Evolutionary conservation across 2,329 filamentous ascomycete species (phyloP), one percentile per base, ranked within the genome.

Genomic region (Mycosphaerelloides madeirae): DNA sequence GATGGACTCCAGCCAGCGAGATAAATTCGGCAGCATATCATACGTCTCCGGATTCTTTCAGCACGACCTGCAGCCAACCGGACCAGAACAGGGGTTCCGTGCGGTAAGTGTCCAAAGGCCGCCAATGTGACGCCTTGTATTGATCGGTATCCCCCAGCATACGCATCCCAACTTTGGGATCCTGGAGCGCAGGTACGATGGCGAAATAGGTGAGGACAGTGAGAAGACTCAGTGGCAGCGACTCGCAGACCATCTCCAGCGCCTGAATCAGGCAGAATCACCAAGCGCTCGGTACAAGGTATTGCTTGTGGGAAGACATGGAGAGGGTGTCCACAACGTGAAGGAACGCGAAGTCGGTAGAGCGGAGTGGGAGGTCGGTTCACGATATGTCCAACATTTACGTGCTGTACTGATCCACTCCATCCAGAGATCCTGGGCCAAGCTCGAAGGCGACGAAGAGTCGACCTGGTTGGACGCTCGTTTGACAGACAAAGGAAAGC

Each of bases 261-360:
- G 29, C 15, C 28, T 20, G 5, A 40, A 40, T 11, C 11, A 28
- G 18, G 25, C 29, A 13, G 28, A 32, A 6, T 8, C 28, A 12
- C 22, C 8, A 12, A 15, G 2, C 7, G 3, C 5, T 25, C 34
- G 16, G 19, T 40, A 40, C 25, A 28, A 29, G 15, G 38, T 40
- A 8, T 29, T 40, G 13, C 19, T 31, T 11, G 38, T 40, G 8
- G 38, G 25, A 11, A 78, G 84, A 32, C 84, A 87, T 58, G 84
- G 84, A 14, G 76, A 87, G 63, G 83, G 83, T 3, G 63, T 66
- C 38, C 75, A 55, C 62, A 82, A 82, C 55, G 77, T 78, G 5
- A 82, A 81, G n/a, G 79, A 85, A 63, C 68, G 69, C 22, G 82
- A 72, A 60, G 85, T 83, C 52, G 81, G 82, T 31, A 85, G 81